phyloP scores from a whole-genome alignment of 768 basidiomycete species.

The Rubroboletus pulcherrimus region DNA sequence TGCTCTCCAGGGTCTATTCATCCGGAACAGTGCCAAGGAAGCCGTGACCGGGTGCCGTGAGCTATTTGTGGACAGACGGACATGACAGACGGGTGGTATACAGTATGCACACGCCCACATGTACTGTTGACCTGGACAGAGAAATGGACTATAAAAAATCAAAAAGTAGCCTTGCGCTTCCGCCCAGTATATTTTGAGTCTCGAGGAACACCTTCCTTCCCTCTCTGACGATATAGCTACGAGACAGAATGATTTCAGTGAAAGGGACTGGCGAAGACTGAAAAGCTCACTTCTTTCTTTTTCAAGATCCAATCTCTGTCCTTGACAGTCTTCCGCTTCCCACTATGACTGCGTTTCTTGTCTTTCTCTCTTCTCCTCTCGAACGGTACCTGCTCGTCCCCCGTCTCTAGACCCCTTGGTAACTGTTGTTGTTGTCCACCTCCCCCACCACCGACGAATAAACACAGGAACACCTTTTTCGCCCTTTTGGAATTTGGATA shows the following conservation, averaged over 20 bases:
- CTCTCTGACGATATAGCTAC: slow-evolving; percentile 79
- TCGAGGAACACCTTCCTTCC: slow-evolving; percentile 78
- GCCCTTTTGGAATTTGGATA: slow-evolving; percentile 97
- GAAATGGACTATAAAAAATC: slow-evolving; percentile 6
- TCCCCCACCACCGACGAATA: slow-evolving; percentile 83
- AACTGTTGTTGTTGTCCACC: slow-evolving; percentile 55
- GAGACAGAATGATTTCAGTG: background rate
- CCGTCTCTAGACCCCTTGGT: slow-evolving; percentile 74
- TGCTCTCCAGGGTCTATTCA: slow-evolving; percentile 91
- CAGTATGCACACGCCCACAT: slow-evolving; percentile 3
- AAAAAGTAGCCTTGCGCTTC: slow-evolving; percentile 79
- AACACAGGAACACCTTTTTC: slow-evolving; percentile 88
- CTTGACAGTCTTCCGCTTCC: slow-evolving; percentile 69
- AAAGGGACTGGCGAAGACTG: slow-evolving; percentile 1
- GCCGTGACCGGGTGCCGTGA: slow-evolving; percentile 52
- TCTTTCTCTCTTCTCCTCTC: slow-evolving; percentile 76
- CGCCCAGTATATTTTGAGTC: slow-evolving; percentile 93
- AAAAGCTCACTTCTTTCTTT: slow-evolving; percentile 82
- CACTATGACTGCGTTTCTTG: slow-evolving; percentile 49
- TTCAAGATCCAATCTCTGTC: slow-evolving; percentile 90
- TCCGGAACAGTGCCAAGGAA: slow-evolving; percentile 59
- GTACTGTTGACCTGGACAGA: background rate
- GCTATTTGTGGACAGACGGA: slow-evolving; percentile 32
- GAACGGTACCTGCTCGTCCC: slow-evolving; percentile 61
- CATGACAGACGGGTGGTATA: slow-evolving; percentile 20